Evolutionary conservation across 768 basidiomycete species (phyloP), one percentile per base, ranked within the genome.

Genomic region (Bullera alba): DNA sequence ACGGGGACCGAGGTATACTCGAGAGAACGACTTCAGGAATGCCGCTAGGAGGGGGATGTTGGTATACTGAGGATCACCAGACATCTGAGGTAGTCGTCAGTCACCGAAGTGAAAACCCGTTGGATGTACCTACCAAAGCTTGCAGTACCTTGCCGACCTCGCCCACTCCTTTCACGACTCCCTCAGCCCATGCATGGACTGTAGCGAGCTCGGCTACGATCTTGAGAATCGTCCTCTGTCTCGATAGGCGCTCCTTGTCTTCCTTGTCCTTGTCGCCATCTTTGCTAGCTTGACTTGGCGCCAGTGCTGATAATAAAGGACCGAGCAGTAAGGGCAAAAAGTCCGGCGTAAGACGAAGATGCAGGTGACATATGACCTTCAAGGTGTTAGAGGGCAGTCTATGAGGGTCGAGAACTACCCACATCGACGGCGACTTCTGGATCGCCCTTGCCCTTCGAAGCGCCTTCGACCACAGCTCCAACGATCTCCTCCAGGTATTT

Each of bases 401-500:
- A 19, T 4, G 0, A 21, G 7, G 19, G 60, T 63, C 6, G n/a
- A n/a, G n/a, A n/a, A n/a, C n/a, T 17, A 54, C 77, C 58, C 54
- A 93, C 95, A 79, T 97, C 92, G 16, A 90, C 86, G 23, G 90
- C 89, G 51, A 88, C 79, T 61, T 99, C 93, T 57, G 84, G 83
- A 71, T 95, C 93, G 0, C 86, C 87, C 76, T 90, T 95, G 72
- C 91, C 93, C 56, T 85, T 81, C 7, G 73, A 73, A 34, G 91
- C 76, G 3, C 95, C 95, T 67, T 99, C 95, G 2, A 87, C 75
- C 1, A 84, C 78, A 5, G 91, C 92, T 10, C 82, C 81, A 1
- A 85, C 87, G 55, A 96, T 84, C 74, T 99, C 95, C 65, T 95
- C 92, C 42, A 92, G 78, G 69, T 99, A 97, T 74, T 95, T 97